Conservation (phyloP, 2,329 filamentous ascomycete species). For the Harringtonia aguacate region DNA sequence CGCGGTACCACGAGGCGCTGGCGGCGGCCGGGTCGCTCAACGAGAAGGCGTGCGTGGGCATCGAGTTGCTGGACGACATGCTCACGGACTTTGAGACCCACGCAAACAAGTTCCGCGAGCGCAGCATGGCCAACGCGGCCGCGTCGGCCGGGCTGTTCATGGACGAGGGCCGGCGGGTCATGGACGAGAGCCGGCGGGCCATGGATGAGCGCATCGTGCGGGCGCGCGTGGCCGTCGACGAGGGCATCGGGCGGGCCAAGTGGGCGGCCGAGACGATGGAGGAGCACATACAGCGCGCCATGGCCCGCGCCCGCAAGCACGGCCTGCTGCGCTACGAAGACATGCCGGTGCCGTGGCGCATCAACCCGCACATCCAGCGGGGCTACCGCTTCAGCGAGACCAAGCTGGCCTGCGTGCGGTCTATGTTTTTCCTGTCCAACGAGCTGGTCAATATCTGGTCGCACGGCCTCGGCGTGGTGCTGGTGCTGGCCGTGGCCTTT, state of each 20-base stretch:
- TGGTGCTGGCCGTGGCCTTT: slow-evolving; percentile 81
- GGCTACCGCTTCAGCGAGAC: slow-evolving; percentile 93
- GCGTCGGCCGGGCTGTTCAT: slow-evolving; percentile 63
- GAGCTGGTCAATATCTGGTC: slow-evolving; percentile 98
- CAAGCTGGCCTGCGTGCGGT: slow-evolving; percentile 78
- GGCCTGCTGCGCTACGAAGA: slow-evolving; percentile 84
- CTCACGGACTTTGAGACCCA: slow-evolving; percentile 75
- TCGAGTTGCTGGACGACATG: slow-evolving; percentile 77
- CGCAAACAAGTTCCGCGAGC: slow-evolving; percentile 69
- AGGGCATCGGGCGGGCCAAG: slow-evolving; percentile 71
- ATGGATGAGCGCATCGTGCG: slow-evolving; percentile 69
- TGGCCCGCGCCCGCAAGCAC: slow-evolving; percentile 63
- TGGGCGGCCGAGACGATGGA: slow-evolving; percentile 74
- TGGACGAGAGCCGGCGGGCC: slow-evolving; percentile 72
- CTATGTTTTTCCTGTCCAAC: slow-evolving; percentile 77
- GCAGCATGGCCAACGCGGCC: slow-evolving; percentile 56
- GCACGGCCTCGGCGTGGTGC: slow-evolving; percentile 76
- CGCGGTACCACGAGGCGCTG: slow-evolving; percentile 76
- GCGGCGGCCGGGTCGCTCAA: slow-evolving; percentile 77
- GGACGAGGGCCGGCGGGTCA: slow-evolving; percentile 66
- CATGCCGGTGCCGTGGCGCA: slow-evolving; percentile 81
- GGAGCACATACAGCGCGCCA: slow-evolving; percentile 72
- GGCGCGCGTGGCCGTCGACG: slow-evolving; percentile 67
- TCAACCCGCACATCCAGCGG: slow-evolving; percentile 84
- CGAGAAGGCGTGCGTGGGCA: slow-evolving; percentile 81